Evolutionary conservation across 257 asterid species (phyloP), one percentile per base, ranked within the genome.

Genomic region (Solanum etuberosum): DNA sequence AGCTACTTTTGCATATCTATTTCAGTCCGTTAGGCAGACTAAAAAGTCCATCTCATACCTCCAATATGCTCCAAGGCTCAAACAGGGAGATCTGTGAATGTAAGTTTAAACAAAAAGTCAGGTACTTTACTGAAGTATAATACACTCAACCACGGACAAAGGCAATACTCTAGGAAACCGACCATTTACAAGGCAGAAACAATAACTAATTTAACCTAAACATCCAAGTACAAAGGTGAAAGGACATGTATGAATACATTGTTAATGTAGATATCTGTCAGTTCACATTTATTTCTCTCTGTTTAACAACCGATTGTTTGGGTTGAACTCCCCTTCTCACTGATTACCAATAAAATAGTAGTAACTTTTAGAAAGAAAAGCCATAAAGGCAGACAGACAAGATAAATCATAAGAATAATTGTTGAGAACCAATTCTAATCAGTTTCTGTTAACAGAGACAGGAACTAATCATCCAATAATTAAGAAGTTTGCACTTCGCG

Each of bases 11-110:
- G 38, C 74, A 83, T 31, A 85, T 88, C 86, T 76, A 83, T 37
- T 68, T 14, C 84, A 61, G 76, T 31, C 70, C 87, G 86, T 87
- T 37, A 67, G 29, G 67, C 81, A 77, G 88, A 38, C 65, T 84
- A 76, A 15, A 48, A 86, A 63, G 57, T 80, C 81, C 87, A 21
- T 51, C 76, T 35, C 32, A 31, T 76, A 48, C 65, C 88, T 89
- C 92, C 91, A 88, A 88, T 92, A 90, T 82, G 86, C 43, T 83
- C 51, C 70, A 34, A 57, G 12, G 3, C 51, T 48, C 71, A 31
- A 85, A 85, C 83, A 6, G 0, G n/a, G 32, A 29, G 67, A 71
- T 42, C 80, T 72, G 67, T 68, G 46, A 48, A 85, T 4, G 43
- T 32, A 38, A 68, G 20, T 10, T 29, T 43, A 65, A 7, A 20